phyloP scores from a whole-genome alignment of 2,329 filamentous ascomycete genomes.

The Epichloe coenophiala region DNA sequence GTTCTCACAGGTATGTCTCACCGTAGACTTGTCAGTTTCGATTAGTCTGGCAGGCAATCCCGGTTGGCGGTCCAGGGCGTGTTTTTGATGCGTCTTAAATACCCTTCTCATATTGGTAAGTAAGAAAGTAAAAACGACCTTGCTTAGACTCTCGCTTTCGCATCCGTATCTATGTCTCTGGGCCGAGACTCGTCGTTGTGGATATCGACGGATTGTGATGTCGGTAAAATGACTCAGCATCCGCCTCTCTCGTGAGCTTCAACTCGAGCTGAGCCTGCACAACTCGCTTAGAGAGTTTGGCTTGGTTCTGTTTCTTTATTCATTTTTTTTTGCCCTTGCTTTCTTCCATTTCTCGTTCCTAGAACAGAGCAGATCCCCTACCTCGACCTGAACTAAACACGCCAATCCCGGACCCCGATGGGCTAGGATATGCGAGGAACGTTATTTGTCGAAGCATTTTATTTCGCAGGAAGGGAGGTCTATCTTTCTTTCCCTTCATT shows the following conservation, averaged over 20 bases:
- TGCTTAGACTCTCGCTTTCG: not conserved
- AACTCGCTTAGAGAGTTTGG: not conserved
- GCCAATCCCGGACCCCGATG: not conserved
- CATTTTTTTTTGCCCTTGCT: not conserved
- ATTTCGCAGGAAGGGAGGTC: too few species aligned
- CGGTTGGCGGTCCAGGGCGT: not conserved
- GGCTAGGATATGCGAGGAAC: not conserved
- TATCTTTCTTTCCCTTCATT: too few species aligned
- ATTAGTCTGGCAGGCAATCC: not conserved
- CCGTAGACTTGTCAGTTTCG: too few species aligned
- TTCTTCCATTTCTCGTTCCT: not conserved
- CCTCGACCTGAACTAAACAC: not conserved
- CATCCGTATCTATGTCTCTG: not conserved
- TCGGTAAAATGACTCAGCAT: not conserved
- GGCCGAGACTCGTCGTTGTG: too few species aligned
- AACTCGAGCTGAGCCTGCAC: not conserved
- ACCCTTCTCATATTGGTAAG: not conserved
- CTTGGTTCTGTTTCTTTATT: not conserved
- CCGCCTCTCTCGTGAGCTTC: not conserved
- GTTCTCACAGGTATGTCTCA: not conserved
- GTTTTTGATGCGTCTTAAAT: not conserved
- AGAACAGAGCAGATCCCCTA: not conserved
- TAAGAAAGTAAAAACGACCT: not conserved
- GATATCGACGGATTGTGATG: too few species aligned
- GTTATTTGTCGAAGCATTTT: not conserved